Evolutionary conservation across 805 yeast species (phyloP), one percentile per base, ranked within the genome.

Genomic region (Zygosaccharomyces pseudorouxii): DNA sequence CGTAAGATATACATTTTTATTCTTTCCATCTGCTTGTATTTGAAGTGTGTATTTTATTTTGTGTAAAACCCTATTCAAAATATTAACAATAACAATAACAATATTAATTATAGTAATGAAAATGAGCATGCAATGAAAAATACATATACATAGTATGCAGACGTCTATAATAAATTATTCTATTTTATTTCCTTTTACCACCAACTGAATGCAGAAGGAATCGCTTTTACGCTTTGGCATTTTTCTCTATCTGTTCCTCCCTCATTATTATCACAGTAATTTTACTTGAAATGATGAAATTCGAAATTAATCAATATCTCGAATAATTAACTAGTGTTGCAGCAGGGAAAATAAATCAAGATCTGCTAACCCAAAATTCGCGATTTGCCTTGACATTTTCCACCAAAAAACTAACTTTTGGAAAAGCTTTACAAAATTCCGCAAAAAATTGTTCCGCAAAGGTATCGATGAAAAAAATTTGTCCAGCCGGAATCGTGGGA

Each of bases 391-490:
- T 57, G 25, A 86, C 72, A 36, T 81, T 77, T 5, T 75, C 77
- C 16, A 74, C 64, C 38, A 87, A 72, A 62, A 79, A 87, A 42
- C 65, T 59, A 55, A 84, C 72, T 47, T 79, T 79, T 2, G 89
- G 89, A 28, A 88, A 72, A 9, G 78, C 74, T 23, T 72, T 73
- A 19, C 79, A 75, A 19, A 89, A 77, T 55, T 80, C 82, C 39
- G 70, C 67, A 68, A 92, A 92, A 63, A 89, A 79, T 47, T 82
- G 82, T 52, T 72, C 79, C 4, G 96, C 97, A 73, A 87, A 90
- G 14, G 87, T 77, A 57, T 79, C 75, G 50, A 89, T 89, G 72
- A 90, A 90, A 62, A 87, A 88, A 28, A 87, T 67, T 69, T 90
- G 97, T 14, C 90, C 87, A 54, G 76, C 75, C 28, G 82, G 81